Evolutionary conservation across 176 grass and related monocot genomes (phyloP).

Genomic region (Lolium rigidum): DNA sequence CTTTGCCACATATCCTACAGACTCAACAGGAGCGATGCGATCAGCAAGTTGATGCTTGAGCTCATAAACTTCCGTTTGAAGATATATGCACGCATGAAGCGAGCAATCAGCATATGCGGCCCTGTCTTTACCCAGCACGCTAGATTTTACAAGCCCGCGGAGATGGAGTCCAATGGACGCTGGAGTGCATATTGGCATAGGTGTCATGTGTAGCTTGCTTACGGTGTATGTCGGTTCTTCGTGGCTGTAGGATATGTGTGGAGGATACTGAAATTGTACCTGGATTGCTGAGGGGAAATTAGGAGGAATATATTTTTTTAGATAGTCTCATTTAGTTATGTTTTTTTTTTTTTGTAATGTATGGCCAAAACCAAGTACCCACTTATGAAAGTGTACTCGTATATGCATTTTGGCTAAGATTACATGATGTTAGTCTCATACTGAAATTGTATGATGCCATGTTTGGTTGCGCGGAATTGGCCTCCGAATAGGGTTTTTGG

Average conservation of each 20-base stretch:
- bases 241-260: too few species aligned
- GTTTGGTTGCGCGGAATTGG: too few species aligned
- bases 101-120: background rate
- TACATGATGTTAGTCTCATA: too few species aligned
- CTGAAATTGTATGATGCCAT: too few species aligned
- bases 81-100: background rate
- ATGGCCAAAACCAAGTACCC: background rate
- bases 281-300: background rate
- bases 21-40: conserved; percentile 49
- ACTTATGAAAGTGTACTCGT: background rate
- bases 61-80: background rate
- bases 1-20: conserved; percentile 61
- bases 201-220: background rate
- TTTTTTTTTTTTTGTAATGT: background rate
- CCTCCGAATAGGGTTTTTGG: too few species aligned
- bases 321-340: background rate
- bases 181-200: background rate
- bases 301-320: background rate
- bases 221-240: background rate
- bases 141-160: background rate
- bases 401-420: background rate
- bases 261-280: background rate
- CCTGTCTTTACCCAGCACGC: background rate
- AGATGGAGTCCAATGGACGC: background rate
- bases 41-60: conserved; percentile 27